A percentile compares a stretch with the other conserved stretches of the same genome.
These are phyloP conservation scores for Zalaria obscura DNA, from an alignment of 2,329 filamentous ascomycete genomes.

Conservation along the genomic window DNA sequence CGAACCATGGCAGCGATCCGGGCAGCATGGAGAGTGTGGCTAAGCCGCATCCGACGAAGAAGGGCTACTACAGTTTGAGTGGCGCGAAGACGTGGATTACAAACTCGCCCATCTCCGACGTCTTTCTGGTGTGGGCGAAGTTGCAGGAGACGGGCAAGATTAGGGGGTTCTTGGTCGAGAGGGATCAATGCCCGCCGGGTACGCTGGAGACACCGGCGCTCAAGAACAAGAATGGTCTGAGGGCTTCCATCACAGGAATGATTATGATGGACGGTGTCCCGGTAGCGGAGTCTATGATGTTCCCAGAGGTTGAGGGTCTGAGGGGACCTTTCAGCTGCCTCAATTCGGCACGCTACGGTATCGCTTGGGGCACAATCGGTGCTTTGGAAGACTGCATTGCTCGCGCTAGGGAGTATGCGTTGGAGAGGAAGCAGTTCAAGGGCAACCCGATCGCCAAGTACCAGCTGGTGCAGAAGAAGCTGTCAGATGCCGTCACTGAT, in stretches of 20 bases:
- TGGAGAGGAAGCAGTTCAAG: slow-evolving; percentile 94
- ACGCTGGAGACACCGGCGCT: slow-evolving; percentile 84
- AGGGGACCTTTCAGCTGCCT: slow-evolving; percentile 84
- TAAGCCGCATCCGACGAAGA: slow-evolving; percentile 71
- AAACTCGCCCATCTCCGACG: slow-evolving; percentile 78
- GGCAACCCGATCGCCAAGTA: slow-evolving; percentile 89
- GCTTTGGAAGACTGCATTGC: slow-evolving; percentile 84
- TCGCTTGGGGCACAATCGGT: slow-evolving; percentile 86
- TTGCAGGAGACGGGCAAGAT: slow-evolving; percentile 86
- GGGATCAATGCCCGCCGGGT: slow-evolving; percentile 69
- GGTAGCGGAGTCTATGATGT: slow-evolving; percentile 84
- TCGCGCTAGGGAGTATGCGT: slow-evolving; percentile 69
- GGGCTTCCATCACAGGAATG: slow-evolving; percentile 93
- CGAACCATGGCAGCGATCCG: slow-evolving; percentile 84
- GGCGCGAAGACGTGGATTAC: slow-evolving; percentile 93
- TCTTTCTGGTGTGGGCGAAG: slow-evolving; percentile 86
- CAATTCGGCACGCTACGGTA: slow-evolving; percentile 86
- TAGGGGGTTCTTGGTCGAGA: slow-evolving; percentile 78
- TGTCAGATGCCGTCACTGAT: slow-evolving; percentile 84
- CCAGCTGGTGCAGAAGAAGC: slow-evolving; percentile 94
- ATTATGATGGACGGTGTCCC: slow-evolving; percentile 88
- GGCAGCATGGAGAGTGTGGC: slow-evolving; percentile 82
- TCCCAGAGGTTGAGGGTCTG: slow-evolving; percentile 77
- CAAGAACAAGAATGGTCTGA: slow-evolving; percentile 88
- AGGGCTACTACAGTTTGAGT: slow-evolving; percentile 64